These are phyloP conservation scores for Colletotrichum sp. DNA, from an alignment of 2,329 filamentous ascomycete species.

Conservation along the genomic window DNA sequence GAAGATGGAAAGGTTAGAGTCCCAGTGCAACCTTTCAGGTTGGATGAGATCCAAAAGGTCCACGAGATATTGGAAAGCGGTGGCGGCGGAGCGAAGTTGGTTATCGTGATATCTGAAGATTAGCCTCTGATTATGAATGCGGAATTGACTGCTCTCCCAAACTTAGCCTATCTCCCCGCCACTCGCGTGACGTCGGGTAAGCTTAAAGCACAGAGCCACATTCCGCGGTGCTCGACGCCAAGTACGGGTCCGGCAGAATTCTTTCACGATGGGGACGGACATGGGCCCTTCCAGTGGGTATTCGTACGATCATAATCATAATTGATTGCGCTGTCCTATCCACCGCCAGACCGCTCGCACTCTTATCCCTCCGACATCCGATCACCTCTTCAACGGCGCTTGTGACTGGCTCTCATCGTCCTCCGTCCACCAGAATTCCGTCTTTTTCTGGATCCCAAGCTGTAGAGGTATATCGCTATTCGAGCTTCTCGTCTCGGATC, in stretches of 20 bases:
- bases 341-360: background rate
- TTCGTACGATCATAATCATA: background rate
- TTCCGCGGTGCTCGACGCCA: background rate
- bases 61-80: background rate
- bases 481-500: slow-evolving; percentile 10
- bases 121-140: background rate
- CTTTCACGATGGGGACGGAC: background rate
- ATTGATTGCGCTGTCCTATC: background rate
- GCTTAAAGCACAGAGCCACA: background rate
- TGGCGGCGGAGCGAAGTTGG: background rate
- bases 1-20: background rate
- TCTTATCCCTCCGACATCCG: background rate
- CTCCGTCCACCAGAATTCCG: slow-evolving; percentile 23
- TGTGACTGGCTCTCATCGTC: background rate
- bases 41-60: background rate
- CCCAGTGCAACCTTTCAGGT: background rate
- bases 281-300: background rate
- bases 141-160: background rate
- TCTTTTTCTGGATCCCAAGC: slow-evolving; percentile 24
- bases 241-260: background rate
- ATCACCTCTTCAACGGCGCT: background rate
- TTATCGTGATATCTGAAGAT: background rate
- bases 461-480: slow-evolving; percentile 23
- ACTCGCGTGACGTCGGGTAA: background rate
- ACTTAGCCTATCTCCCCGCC: background rate